Conservation (phyloP, 2,329 filamentous ascomycete genomes). For the Aspergillus fijiensis region DNA sequence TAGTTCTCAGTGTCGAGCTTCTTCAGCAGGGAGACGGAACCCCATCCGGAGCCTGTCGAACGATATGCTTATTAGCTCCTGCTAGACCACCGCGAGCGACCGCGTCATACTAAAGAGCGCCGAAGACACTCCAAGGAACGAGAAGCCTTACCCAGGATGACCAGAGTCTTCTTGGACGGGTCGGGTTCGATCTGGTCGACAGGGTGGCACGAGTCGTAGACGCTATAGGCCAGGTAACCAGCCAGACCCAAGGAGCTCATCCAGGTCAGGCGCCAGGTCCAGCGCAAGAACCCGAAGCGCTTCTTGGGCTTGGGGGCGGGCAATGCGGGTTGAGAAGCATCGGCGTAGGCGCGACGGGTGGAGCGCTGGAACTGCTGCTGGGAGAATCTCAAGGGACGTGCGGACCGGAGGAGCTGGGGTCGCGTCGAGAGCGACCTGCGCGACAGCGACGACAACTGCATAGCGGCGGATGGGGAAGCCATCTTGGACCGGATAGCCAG, state of each 20-base stretch:
- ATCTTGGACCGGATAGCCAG: slow-evolving; percentile 36
- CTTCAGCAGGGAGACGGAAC: slow-evolving; percentile 92
- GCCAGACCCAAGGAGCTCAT: slow-evolving; percentile 68
- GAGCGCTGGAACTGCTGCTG: slow-evolving; percentile 33
- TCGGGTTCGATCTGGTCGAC: slow-evolving; percentile 75
- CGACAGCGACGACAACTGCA: slow-evolving; percentile 38
- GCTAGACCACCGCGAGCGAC: background rate
- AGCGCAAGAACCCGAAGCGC: slow-evolving; percentile 70
- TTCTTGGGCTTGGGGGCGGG: slow-evolving; percentile 48
- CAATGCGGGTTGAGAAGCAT: slow-evolving; percentile 43
- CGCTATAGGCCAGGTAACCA: slow-evolving; percentile 72
- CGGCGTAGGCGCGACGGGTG: slow-evolving; percentile 53
- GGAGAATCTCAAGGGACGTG: slow-evolving; percentile 28
- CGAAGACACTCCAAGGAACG: background rate
- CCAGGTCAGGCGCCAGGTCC: slow-evolving; percentile 80
- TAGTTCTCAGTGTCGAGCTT: slow-evolving; percentile 99
- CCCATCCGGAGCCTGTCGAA: slow-evolving; percentile 84
- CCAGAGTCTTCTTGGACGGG: slow-evolving; percentile 92
- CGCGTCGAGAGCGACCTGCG: slow-evolving; percentile 37
- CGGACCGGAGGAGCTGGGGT: slow-evolving; percentile 26
- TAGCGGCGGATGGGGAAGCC: slow-evolving; percentile 30
- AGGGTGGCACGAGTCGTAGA: slow-evolving; percentile 81
- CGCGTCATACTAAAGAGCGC: background rate
- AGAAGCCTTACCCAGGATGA: slow-evolving; percentile 73
- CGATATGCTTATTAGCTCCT: slow-evolving; percentile 1